Percentiles rank a stretch among this genome's conserved stretches.
phyloP scores from a whole-genome alignment of 306 rosid species.

The Rubus parviflorus region DNA sequence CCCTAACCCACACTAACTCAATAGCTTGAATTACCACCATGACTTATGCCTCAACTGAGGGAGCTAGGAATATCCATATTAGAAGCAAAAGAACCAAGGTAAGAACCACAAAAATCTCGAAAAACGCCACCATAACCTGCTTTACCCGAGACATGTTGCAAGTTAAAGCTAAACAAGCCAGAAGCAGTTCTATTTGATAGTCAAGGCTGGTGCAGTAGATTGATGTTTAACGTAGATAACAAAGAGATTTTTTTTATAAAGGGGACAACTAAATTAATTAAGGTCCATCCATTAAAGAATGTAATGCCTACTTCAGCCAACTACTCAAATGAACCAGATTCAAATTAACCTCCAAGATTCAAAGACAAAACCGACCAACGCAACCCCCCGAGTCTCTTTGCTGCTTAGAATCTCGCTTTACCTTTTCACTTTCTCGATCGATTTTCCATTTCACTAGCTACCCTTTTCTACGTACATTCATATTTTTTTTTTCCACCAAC shows the following conservation, averaged over 20 bases:
- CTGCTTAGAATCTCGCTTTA: neutral
- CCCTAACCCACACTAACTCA: too few relatives aligned
- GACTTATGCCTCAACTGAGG: too few relatives aligned
- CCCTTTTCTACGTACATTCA: neutral
- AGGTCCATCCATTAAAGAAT: neutral
- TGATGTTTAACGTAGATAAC: too few relatives aligned
- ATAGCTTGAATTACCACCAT: too few relatives aligned
- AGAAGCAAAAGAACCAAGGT: too few relatives aligned
- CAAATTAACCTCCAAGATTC: neutral
- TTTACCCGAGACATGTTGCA: too few relatives aligned
- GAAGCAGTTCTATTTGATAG: too few relatives aligned
- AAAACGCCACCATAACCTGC: too few relatives aligned
- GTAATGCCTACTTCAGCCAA: neutral
- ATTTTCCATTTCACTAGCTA: neutral
- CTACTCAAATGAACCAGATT: neutral
- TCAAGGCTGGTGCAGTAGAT: too few relatives aligned
- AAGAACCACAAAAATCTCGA: too few relatives aligned
- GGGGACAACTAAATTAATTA: neutral
- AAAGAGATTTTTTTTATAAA: neutral
- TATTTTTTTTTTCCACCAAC: neutral
- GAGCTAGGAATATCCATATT: too few relatives aligned
- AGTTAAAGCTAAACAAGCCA: too few relatives aligned
- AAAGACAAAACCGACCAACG: neutral
- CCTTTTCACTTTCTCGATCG: neutral
- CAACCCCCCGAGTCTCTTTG: neutral